Conservation (phyloP, 2,329 filamentous ascomycete genomes). For the Paraphoma chrysanthemicola region DNA sequence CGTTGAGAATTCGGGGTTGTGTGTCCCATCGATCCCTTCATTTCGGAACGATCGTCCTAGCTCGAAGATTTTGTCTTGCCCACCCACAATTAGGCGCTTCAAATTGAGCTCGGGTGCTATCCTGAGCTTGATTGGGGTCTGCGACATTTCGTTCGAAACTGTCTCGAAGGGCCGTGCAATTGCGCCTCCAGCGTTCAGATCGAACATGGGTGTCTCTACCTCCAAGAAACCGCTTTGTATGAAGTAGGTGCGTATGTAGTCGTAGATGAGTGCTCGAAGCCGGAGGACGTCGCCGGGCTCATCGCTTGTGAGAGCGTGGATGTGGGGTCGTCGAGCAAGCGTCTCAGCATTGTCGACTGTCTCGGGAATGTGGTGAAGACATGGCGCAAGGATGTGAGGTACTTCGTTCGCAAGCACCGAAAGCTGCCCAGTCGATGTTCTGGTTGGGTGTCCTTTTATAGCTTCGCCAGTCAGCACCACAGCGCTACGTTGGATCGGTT, state of each 20-base stretch:
- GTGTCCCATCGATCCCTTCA: conserved; percentile 74
- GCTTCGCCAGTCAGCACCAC: conserved; percentile 50
- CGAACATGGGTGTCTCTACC: conserved; percentile 89
- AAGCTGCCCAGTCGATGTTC: conserved; percentile 76
- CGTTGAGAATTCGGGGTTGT: conserved; percentile 97
- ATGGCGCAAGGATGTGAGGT: conserved; percentile 77
- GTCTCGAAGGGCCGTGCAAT: conserved; percentile 87
- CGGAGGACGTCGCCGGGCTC: conserved; percentile 72
- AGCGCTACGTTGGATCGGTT: conserved; percentile 2
- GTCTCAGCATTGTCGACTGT: conserved; percentile 74
- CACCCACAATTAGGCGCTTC: conserved; percentile 88
- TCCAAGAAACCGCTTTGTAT: conserved; percentile 77
- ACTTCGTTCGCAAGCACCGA: conserved; percentile 73
- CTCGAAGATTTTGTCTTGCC: conserved; percentile 88
- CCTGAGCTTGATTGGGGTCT: conserved; percentile 75
- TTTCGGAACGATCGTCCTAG: conserved; percentile 93
- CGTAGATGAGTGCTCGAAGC: conserved; percentile 76
- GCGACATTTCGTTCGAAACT: conserved; percentile 74
- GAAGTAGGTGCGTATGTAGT: conserved; percentile 76
- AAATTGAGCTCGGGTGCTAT: conserved; percentile 96
- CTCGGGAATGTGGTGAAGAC: conserved; percentile 79
- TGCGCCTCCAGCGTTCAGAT: conserved; percentile 83
- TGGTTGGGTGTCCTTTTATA: conserved; percentile 72
- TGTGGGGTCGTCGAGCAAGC: conserved; percentile 77
- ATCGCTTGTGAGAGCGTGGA: conserved; percentile 82